phyloP scores from a whole-genome alignment of 805 yeast genomes.

The Kodamaea kakaduensis region DNA sequence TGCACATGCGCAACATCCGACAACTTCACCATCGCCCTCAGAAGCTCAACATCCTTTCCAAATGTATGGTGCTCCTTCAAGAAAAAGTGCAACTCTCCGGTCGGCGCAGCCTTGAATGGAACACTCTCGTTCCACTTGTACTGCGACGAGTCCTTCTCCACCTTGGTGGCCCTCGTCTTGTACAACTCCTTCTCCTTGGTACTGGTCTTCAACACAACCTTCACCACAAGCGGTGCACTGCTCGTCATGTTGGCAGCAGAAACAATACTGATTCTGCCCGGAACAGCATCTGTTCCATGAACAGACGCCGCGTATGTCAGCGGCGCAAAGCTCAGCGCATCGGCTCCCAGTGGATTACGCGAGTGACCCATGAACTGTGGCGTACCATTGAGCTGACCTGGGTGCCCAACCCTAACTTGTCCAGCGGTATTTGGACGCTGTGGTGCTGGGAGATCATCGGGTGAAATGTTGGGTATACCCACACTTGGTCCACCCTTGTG shows the following conservation, averaged over 20 bases:
- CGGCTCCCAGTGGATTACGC: constrained; percentile 25
- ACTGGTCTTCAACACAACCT: constrained; percentile 45
- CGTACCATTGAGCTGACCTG: constrained; percentile 4
- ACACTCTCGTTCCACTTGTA: constrained; percentile 60
- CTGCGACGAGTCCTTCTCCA: constrained; percentile 38
- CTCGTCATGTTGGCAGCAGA: constrained; percentile 43
- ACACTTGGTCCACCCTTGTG: constrained; percentile 1
- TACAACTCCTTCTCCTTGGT: constrained; percentile 53
- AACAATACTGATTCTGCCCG: constrained; percentile 54
- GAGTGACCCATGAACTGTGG: constrained; percentile 13
- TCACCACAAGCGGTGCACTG: constrained; percentile 43
- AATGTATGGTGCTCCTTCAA: constrained; percentile 67
- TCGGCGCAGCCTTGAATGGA: constrained; percentile 63
- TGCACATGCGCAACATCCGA: constrained; percentile 45
- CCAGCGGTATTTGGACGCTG: constrained; percentile 28
- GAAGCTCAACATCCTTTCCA: constrained; percentile 66
- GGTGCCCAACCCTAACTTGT: constrained; percentile 9
- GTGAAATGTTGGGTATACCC: constrained; percentile 31
- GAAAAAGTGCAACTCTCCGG: constrained; percentile 55
- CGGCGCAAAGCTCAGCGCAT: constrained; percentile 32
- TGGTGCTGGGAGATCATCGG: constrained; percentile 36
- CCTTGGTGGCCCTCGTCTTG: constrained; percentile 59
- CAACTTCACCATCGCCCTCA: constrained; percentile 51
- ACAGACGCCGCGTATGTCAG: constrained; percentile 29
- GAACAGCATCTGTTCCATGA: constrained; percentile 35